A percentile compares a stretch with the other conserved stretches of the same genome.
Evolutionary conservation across 768 basidiomycete genomes (phyloP).

Genomic region (Trametes cinnabarina): DNA sequence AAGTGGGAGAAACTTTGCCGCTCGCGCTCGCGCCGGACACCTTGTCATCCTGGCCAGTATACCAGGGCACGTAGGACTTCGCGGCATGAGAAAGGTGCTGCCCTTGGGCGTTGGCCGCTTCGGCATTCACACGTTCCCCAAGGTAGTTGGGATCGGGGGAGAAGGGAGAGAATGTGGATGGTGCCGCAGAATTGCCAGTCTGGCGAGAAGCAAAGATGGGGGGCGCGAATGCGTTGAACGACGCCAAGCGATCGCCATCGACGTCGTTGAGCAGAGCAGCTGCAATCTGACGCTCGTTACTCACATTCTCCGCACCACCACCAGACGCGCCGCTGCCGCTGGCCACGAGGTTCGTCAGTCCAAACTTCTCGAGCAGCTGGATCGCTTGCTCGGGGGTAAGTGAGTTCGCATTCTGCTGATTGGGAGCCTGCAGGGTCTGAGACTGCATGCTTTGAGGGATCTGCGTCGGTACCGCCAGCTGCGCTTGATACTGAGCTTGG

Average conservation of each 20-base stretch:
- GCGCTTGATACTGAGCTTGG: constrained; percentile 38
- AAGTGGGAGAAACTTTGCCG: constrained; percentile 44
- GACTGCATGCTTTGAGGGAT: background rate
- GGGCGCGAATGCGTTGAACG: constrained; percentile 21
- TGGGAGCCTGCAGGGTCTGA: background rate
- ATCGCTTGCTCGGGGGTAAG: constrained; percentile 34
- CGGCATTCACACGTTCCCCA: constrained; percentile 36
- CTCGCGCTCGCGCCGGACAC: constrained; percentile 26
- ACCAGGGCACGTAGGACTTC: constrained; percentile 51
- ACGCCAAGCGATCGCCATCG: constrained; percentile 19
- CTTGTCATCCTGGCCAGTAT: constrained; percentile 45
- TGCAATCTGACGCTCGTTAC: constrained; percentile 21
- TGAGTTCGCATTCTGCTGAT: constrained; percentile 10
- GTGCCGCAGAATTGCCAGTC: constrained; percentile 9
- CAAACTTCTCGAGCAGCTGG: constrained; percentile 34
- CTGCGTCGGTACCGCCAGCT: constrained; percentile 4
- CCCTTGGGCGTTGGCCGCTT: constrained; percentile 36
- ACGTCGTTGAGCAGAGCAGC: constrained; percentile 22
- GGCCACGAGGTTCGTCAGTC: constrained; percentile 26
- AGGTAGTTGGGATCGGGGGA: constrained; percentile 68
- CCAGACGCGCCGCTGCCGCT: constrained; percentile 13
- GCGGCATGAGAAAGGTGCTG: constrained; percentile 48
- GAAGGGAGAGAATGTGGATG: constrained; percentile 63
- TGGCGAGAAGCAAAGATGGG: constrained; percentile 18
- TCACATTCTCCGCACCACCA: constrained; percentile 16